Evolutionary conservation across 75 land plant species (phyloP), one percentile per base, ranked within the genome.

Genomic region (Cryptomeria japonica): DNA sequence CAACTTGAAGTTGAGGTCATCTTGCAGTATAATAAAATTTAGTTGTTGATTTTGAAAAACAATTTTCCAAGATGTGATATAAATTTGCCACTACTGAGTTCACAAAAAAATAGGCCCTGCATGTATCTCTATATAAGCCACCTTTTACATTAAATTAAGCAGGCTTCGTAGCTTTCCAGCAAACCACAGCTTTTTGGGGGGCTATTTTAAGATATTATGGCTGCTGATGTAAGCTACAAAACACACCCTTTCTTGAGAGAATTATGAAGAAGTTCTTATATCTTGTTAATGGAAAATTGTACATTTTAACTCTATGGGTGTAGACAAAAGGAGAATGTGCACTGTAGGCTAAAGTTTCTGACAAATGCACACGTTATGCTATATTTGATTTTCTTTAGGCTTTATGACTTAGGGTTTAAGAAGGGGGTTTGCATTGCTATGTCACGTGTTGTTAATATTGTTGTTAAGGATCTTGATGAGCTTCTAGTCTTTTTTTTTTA

Each of bases 141-240:
- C 31, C 46, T 82, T 82, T 82, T 51, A 46, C 84, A 82, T 82
- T 39, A 42, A 79, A 34, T 39, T 46, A 44, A 82, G 49, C 46
- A 82, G 51, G 47, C 25, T 80, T 77, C 39, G 42, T 42, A 80
- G 44, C 83, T 41, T 25, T 10, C 70, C 70, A 64, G 28, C 7
- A 61, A 56, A 56, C 58, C 19, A 61, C 70, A 25, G 28, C 5
- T 64, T 61, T 64, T 64, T 25, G 25, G 25, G 25, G 7, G 28
- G n/a, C 9, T 51, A 25, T 64, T 6, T 22, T 64, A 64, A 25
- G 70, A 0, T 7, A 25, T 25, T 64, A 64, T 64, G 6, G 70
- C 70, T 22, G 70, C n/a, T 64, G n/a, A 64, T 64, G 70, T 64
- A 22, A 25, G 70, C 70, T 22, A 51, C 15, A 51, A 12, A 51